Evolutionary conservation across 2,329 filamentous ascomycete species (phyloP).

Genomic region (Aspergillus oerlinghausenensis): DNA sequence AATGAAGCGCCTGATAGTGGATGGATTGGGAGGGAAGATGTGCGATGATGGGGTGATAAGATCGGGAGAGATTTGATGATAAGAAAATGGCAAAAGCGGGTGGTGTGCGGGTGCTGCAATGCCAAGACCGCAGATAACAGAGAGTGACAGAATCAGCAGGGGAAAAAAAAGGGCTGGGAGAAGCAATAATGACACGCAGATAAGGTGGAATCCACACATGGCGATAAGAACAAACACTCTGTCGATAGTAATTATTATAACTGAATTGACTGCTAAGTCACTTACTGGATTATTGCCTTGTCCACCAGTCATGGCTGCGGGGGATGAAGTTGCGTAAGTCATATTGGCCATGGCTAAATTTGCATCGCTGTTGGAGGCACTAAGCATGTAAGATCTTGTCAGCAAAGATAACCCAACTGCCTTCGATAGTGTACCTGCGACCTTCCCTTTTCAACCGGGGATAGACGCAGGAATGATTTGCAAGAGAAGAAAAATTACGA

Average conservation of each 20-base stretch:
- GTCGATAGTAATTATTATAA: slow-evolving; percentile 1
- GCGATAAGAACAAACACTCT: slow-evolving; percentile 3
- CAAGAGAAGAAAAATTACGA: not conserved
- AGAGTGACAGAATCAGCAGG: slow-evolving; percentile 23
- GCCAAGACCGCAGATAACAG: slow-evolving; percentile 28
- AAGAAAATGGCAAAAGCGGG: slow-evolving; percentile 41
- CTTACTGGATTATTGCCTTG: slow-evolving; percentile 49
- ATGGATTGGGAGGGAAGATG: slow-evolving; percentile 11
- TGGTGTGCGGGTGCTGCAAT: slow-evolving; percentile 34
- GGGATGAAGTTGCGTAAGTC: slow-evolving; percentile 60
- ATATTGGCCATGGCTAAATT: slow-evolving; percentile 54
- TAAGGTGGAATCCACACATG: slow-evolving; percentile 2
- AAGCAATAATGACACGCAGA: slow-evolving; percentile 12
- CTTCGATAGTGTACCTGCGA: not conserved
- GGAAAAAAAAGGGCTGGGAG: slow-evolving; percentile 13
- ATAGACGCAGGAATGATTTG: slow-evolving; percentile 1
- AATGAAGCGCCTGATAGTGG: slow-evolving; percentile 22
- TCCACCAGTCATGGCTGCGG: slow-evolving; percentile 61
- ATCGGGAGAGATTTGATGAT: slow-evolving; percentile 44
- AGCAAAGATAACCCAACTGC: slow-evolving; percentile 20
- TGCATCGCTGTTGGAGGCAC: slow-evolving; percentile 40
- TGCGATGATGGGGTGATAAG: slow-evolving; percentile 36
- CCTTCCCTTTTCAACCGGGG: not conserved
- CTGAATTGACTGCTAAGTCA: slow-evolving; percentile 16
- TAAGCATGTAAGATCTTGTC: slow-evolving; percentile 20